phyloP scores from a whole-genome alignment of 768 basidiomycete genomes.

The Mrakia blollopis region DNA sequence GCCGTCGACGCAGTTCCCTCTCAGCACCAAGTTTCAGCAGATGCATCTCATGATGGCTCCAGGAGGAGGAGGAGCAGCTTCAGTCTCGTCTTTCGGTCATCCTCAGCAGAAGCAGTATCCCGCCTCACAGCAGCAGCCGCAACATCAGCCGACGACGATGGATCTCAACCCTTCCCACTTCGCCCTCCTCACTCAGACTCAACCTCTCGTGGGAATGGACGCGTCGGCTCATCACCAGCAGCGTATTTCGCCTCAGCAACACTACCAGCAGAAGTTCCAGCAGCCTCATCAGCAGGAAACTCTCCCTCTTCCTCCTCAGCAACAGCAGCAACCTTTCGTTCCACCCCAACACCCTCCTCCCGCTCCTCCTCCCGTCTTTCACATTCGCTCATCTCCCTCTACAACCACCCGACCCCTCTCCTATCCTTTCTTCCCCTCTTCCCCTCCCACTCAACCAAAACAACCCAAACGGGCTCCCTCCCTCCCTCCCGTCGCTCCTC shows the following conservation, averaged over 20 bases:
- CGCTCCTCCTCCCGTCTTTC: no score
- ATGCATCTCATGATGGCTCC: conserved; percentile 13
- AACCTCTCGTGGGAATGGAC: not conserved
- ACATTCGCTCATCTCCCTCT: no score
- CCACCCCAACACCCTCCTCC: no score
- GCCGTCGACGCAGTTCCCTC: not conserved
- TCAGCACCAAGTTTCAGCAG: not conserved
- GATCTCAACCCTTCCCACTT: not conserved
- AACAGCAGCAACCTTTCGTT: no score
- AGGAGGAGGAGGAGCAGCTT: not conserved
- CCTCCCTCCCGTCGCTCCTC: no score
- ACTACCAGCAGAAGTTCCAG: no score
- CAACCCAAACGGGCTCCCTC: no score
- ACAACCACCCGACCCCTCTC: no score
- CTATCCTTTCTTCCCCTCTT: no score
- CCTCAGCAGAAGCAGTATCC: not conserved
- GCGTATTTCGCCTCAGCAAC: not conserved
- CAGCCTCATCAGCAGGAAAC: no score
- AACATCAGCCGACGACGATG: not conserved
- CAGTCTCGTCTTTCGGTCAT: not conserved
- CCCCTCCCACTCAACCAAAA: no score
- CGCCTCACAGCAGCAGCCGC: not conserved
- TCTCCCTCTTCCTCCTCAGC: no score
- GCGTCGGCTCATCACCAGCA: not conserved
- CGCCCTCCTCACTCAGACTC: conserved; percentile 2